Evolutionary conservation across 1,139 yeast genomes (phyloP), one percentile per base, ranked within the genome.

Genomic region (Pichiaceae sp.): DNA sequence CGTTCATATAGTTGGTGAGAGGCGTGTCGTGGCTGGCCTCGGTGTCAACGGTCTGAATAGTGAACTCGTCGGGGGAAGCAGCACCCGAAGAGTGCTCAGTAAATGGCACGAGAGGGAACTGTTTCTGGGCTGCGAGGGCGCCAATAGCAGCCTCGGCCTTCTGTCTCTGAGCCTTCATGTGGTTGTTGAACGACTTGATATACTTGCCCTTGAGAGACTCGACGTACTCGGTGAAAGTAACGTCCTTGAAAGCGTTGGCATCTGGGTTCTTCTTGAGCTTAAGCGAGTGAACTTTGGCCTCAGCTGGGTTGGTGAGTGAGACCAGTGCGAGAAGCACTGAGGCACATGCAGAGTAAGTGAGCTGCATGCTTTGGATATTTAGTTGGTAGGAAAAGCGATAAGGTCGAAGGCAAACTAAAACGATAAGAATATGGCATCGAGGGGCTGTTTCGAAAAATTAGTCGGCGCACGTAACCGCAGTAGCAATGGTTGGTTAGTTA

Each of bases 1-100:
- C 96, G 59, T 91, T 89, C 64, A 84, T 66, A 62, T 89, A 91
- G 67, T 91, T 87, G 49, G 91, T 79, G 59, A 91, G 73, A 6
- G 97, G 97, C 34, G 84, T 71, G 43, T 80, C 81, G 52, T 75
- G 82, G 36, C 70, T 72, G 25, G 53, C 57, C 37, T 67, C 71
- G 32, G 53, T 54, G 20, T 50, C 46, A 24, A 44, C 45, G 6
- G 35, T 17, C 8, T 34, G 14, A 18, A 17, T 18, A 11, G 9
- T 9, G 31, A 33, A 15, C 5, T 15, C 17, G 7, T n/a, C 32
- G 21, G 50, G 55, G 17, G 48, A 50, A n/a, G 43, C 56, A 25
- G 28, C 14, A 25, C 15, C 6, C 7, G n/a, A 9, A 5, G 28
- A 7, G 14, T 14, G 6, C 38, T 50, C 57, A 29, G 67, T 60